Evolutionary conservation across 2,329 filamentous ascomycete species (phyloP), one percentile per base, ranked within the genome.

Genomic region (Stachybotrys chlorohalonatus): DNA sequence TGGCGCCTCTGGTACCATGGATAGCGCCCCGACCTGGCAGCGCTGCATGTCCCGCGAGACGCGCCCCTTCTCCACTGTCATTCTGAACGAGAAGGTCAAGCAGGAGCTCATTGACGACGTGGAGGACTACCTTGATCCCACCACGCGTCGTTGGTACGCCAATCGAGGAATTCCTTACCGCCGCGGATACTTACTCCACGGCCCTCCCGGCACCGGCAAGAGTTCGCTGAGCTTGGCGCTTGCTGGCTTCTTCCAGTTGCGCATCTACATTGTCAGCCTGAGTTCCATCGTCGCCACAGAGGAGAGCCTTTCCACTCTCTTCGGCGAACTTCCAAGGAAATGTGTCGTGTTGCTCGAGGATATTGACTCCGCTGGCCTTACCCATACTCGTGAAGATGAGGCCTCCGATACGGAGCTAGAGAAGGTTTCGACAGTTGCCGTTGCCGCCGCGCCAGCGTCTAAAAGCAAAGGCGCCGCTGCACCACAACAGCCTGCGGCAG

Each of bases 141-240:
- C 74, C 11, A 86, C 84, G 0, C 75, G 81, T 49, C 77, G 84
- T n/a, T 95, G 90, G 89, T 95, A 96, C 66, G 79, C 85, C 0
- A 87, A 89, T 60, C 80, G 90, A 7, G 90, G 90, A 1, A 93
- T 95, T 32, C 90, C 91, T 0, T 95, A 95, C 66, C 82, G 90
- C 13, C 80, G 90, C 5, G 91, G 90, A 0, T 95, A 94, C 63
- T 79, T 95, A 0, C 82, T 95, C 15, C 77, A 92, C 59, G 90
- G 90, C 0, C 89, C 89, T 0, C 89, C 89, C 0, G 89, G 89
- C 32, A 92, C 88, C 0, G 89, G 89, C 13, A 94, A 93, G 69
- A 87, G 83, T 49, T 87, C 84, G 49, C 75, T 90, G 1, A 85
- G 82, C 58, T 78, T 90, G 47, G 86, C 87, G 0, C 75, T 89